Evolutionary conservation across 148 eudicot species (phyloP).

Genomic region (Rhododendron molle): DNA sequence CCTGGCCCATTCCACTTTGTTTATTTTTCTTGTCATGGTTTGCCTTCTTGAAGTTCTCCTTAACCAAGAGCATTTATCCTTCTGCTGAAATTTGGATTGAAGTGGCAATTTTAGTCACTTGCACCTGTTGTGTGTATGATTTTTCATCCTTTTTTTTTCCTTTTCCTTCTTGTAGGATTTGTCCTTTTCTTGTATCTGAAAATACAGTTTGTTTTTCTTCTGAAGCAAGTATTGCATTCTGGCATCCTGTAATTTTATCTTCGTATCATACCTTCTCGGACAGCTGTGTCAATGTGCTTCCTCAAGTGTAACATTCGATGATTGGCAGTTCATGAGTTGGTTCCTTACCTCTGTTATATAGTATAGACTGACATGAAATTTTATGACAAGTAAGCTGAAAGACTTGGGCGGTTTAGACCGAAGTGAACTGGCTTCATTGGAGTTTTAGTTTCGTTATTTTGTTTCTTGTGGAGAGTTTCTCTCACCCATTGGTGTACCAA

Average conservation of each 20-base stretch:
- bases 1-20: background rate
- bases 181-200: background rate
- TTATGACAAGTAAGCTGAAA: background rate
- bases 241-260: background rate
- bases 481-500: background rate
- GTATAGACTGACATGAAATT: background rate
- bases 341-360: background rate
- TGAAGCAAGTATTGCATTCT: slow-evolving; percentile 3
- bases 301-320: background rate
- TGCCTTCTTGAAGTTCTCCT: background rate
- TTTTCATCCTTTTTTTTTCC: background rate
- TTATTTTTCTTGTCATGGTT: background rate
- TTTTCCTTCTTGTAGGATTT: background rate
- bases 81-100: background rate
- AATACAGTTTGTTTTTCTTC: background rate
- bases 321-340: background rate
- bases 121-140: background rate
- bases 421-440: background rate
- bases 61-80: background rate
- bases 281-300: background rate
- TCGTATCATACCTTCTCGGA: background rate
- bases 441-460: background rate
- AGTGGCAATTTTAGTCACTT: background rate
- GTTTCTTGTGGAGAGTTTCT: background rate
- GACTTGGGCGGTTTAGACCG: background rate